phyloP scores from a whole-genome alignment of 2,329 filamentous ascomycete genomes.

The Clonostachys solani region DNA sequence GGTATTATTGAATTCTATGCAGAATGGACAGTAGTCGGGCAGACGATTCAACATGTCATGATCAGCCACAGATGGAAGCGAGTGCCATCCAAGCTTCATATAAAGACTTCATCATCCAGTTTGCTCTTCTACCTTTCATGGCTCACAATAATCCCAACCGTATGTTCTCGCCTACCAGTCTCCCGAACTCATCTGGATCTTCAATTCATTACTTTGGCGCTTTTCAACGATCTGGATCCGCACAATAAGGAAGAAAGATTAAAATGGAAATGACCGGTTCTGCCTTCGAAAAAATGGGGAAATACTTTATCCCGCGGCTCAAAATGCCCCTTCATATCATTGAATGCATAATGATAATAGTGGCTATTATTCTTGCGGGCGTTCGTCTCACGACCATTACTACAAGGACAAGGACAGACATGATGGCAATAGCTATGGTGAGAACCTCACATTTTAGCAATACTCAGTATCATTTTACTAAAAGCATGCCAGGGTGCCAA shows the following conservation, averaged over 20 bases:
- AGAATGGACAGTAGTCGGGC: no score
- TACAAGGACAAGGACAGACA: not conserved
- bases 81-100: not conserved
- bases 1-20: no score
- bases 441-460: not conserved
- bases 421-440: not conserved
- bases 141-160: not conserved
- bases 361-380: not conserved
- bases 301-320: not conserved
- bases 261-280: no score
- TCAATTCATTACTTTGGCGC: not conserved
- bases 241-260: not conserved
- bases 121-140: constrained; percentile 17
- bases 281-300: not conserved
- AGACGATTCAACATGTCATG: not conserved
- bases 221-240: not conserved
- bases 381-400: not conserved
- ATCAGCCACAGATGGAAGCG: not conserved
- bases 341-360: not conserved
- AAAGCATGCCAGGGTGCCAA: not conserved
- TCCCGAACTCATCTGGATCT: not conserved
- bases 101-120: not conserved
- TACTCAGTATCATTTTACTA: not conserved
- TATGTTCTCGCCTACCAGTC: not conserved
- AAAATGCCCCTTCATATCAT: not conserved